Conservation (phyloP, 495 filamentous ascomycete species). For the Penicillium waksmanii region DNA sequence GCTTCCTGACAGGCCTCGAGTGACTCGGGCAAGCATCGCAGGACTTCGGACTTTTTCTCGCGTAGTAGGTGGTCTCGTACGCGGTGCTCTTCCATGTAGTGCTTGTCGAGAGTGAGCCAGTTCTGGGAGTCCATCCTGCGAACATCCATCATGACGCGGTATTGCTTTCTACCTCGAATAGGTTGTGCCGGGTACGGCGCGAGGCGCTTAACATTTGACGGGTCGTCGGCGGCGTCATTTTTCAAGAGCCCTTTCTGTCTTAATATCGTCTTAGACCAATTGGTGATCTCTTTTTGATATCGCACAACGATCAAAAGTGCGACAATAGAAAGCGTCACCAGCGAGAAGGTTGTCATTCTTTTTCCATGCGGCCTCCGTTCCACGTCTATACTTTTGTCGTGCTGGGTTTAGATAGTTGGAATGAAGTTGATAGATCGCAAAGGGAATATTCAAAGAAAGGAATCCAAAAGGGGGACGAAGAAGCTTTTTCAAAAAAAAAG, state of each 20-base stretch:
- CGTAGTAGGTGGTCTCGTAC: slow-evolving; percentile 48
- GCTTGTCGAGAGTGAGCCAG: slow-evolving; percentile 59
- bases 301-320: slow-evolving; percentile 48
- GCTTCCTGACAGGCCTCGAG: slow-evolving; percentile 54
- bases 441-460: slow-evolving; percentile 11
- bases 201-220: slow-evolving; percentile 42
- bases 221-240: slow-evolving; percentile 12
- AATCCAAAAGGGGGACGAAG: slow-evolving; percentile 19
- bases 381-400: background rate
- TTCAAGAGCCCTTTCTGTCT: slow-evolving; percentile 12
- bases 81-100: slow-evolving; percentile 53
- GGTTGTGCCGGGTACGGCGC: slow-evolving; percentile 49
- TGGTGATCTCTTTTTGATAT: slow-evolving; percentile 41
- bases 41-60: slow-evolving; percentile 44
- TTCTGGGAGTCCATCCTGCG: slow-evolving; percentile 53
- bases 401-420: slow-evolving; percentile 4
- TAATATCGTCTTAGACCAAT: slow-evolving; percentile 20
- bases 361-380: slow-evolving; percentile 18
- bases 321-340: slow-evolving; percentile 37
- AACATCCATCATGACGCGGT: slow-evolving; percentile 59
- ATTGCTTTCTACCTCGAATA: slow-evolving; percentile 48
- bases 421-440: slow-evolving; percentile 4
- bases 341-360: slow-evolving; percentile 43
- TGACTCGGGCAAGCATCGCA: slow-evolving; percentile 55
- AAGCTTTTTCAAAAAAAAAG: slow-evolving; percentile 21